Evolutionary conservation across 108 stramenopile species (phyloP).

Genomic region (Pseudonitzschia multiseries): DNA sequence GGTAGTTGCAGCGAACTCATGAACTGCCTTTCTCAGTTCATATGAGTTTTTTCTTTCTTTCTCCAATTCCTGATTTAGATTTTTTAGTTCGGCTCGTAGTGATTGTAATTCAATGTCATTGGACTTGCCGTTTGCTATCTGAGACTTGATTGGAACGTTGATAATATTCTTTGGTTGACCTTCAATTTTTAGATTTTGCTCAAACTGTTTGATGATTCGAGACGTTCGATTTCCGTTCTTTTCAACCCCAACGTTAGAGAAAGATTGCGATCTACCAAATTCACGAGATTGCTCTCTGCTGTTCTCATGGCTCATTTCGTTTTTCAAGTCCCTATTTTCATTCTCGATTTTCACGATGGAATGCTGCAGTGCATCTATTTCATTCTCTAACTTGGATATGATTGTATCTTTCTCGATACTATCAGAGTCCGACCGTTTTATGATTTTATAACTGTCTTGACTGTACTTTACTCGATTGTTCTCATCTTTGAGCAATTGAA

Average conservation of each 20-base stretch:
- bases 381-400: conserved; percentile 1
- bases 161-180: conserved; percentile 7
- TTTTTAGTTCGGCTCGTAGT: conserved; percentile 18
- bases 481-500: conserved; percentile 1
- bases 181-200: conserved; percentile 30
- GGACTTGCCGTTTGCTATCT: conserved; percentile 5
- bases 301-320: background rate
- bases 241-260: background rate
- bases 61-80: conserved; percentile 16
- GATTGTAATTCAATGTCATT: conserved; percentile 7
- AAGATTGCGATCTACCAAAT: background rate
- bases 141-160: conserved; percentile 7
- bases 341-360: background rate
- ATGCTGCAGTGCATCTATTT: background rate
- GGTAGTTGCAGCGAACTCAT: conserved; percentile 5
- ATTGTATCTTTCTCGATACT: background rate
- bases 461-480: conserved; percentile 4
- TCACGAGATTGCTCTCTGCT: background rate
- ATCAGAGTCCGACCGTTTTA: background rate
- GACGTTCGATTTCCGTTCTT: conserved; percentile 24
- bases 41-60: conserved; percentile 18
- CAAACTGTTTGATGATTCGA: conserved; percentile 25
- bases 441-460: background rate
- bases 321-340: background rate
- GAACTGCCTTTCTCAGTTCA: conserved; percentile 8